These are phyloP conservation scores for Luffa acutangula DNA, from an alignment of 306 rosid species.

Conservation along the genomic window DNA sequence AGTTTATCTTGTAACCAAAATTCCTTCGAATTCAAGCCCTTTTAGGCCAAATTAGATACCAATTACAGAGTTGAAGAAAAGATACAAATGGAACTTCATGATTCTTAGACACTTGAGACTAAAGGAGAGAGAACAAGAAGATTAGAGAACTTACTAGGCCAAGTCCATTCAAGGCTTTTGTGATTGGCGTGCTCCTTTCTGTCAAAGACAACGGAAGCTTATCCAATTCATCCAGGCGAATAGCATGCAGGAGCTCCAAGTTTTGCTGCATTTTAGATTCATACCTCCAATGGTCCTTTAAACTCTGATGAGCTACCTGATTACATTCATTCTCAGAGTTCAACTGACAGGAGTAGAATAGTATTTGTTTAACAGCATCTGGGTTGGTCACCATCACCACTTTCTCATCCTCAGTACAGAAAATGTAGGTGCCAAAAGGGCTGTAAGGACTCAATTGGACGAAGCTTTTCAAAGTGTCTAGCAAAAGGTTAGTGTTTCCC, in stretches of 20 bases:
- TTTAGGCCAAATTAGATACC: background rate
- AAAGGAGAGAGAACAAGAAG: background rate
- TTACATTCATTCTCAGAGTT: slow-evolving; percentile 7
- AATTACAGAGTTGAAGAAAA: background rate
- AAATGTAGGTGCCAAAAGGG: slow-evolving; percentile 66
- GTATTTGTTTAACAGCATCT: slow-evolving; percentile 57
- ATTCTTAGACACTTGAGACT: background rate
- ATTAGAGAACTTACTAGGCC: slow-evolving; percentile 46
- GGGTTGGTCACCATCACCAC: slow-evolving; percentile 37
- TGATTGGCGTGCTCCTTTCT: slow-evolving; percentile 9
- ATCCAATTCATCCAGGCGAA: slow-evolving; percentile 24
- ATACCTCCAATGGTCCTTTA: slow-evolving; percentile 39
- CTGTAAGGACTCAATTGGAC: slow-evolving; percentile 59
- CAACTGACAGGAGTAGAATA: slow-evolving; percentile 44
- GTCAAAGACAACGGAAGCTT: slow-evolving; percentile 29
- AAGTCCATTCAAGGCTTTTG: slow-evolving; percentile 38
- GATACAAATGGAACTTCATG: background rate
- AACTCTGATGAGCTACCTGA: slow-evolving; percentile 22
- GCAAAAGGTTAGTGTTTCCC: slow-evolving; percentile 51
- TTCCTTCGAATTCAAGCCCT: background rate
- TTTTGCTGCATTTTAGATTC: slow-evolving; percentile 19
- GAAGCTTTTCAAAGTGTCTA: slow-evolving; percentile 38
- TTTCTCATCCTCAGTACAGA: slow-evolving; percentile 38
- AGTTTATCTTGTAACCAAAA: background rate
- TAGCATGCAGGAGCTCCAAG: slow-evolving; percentile 24